Conservation (phyloP, 129 eudicot genomes). For the Flaveria trinervia region DNA sequence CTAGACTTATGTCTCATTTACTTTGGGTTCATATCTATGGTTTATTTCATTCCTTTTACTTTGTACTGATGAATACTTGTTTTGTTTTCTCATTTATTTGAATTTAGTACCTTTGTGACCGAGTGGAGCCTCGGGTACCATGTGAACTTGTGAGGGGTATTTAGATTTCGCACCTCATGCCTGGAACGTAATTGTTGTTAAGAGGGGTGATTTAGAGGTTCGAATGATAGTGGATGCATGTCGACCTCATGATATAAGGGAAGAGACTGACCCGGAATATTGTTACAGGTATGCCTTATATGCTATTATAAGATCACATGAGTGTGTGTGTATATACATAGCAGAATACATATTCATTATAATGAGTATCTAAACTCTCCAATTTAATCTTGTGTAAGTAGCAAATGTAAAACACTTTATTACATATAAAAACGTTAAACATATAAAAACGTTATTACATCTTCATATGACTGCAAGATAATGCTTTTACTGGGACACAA, state of each 20-base stretch:
- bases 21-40: not conserved
- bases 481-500: not conserved
- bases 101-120: constrained; percentile 86
- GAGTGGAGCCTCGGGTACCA: constrained; percentile 87
- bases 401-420: not conserved
- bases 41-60: not conserved
- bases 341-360: not conserved
- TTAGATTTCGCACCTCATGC: constrained; percentile 96
- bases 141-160: constrained; percentile 97
- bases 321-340: not conserved
- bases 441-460: too few species aligned
- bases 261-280: constrained; percentile 82
- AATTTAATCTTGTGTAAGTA: not conserved
- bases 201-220: constrained; percentile 67
- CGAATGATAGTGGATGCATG: constrained; percentile 97
- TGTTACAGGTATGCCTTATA: constrained; percentile 59
- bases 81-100: constrained; percentile 13
- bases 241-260: constrained; percentile 88
- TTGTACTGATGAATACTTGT: constrained; percentile 20
- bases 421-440: too few species aligned
- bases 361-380: not conserved
- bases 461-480: not conserved
- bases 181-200: constrained; percentile 81
- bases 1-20: constrained; percentile 6
- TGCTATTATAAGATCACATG: constrained; percentile 9